Evolutionary conservation across 257 asterid species (phyloP).

Genomic region (Buddleja alternifolia): DNA sequence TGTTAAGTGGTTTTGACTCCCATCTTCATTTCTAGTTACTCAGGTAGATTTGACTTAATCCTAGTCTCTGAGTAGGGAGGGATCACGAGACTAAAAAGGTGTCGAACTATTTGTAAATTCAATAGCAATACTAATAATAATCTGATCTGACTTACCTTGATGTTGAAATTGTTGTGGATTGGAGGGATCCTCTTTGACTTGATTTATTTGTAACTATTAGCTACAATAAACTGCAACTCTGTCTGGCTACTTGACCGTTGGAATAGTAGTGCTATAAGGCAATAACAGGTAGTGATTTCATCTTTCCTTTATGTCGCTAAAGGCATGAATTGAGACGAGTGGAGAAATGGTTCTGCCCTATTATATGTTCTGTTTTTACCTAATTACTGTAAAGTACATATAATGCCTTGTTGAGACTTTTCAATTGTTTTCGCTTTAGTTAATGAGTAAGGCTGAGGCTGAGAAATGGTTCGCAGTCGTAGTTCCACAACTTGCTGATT

Average conservation of each 20-base stretch:
- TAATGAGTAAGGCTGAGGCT: constrained; percentile 61
- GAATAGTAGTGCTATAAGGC: neutral
- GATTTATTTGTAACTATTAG: neutral
- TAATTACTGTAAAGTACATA: neutral
- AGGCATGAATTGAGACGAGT: neutral
- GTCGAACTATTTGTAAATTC: neutral
- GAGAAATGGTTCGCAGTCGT: constrained; percentile 65
- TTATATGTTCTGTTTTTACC: neutral
- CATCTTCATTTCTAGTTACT: too few species aligned
- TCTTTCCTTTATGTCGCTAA: neutral
- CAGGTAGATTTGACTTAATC: too few species aligned
- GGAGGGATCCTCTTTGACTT: too few species aligned
- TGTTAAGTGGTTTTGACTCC: too few species aligned
- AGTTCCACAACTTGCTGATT: constrained; percentile 68
- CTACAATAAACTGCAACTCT: too few species aligned
- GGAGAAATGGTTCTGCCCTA: constrained; percentile 5
- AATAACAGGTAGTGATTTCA: neutral
- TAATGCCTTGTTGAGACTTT: neutral
- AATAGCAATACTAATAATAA: neutral
- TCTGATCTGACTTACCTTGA: neutral
- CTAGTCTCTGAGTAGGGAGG: too few species aligned
- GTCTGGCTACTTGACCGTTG: too few species aligned
- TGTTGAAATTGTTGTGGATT: neutral
- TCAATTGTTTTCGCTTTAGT: constrained; percentile 39
- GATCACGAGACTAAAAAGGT: too few species aligned